Base-by-base conservation (phyloP, 192 early-diverging fungal genomes). In the Dimargaris cristalligena region DNA sequence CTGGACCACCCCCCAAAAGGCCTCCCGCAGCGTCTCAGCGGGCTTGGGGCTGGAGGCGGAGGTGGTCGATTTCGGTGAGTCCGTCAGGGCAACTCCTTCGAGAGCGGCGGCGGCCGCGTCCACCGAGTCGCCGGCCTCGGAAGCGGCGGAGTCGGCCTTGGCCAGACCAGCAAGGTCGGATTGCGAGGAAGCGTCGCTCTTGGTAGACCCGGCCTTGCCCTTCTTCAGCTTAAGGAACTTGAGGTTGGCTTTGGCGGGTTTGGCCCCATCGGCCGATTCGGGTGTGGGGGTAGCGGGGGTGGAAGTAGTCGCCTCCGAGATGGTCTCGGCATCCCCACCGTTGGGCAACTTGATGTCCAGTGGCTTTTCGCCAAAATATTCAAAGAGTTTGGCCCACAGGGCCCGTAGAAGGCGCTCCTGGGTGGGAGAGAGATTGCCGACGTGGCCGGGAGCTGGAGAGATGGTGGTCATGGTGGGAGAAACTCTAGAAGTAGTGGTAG, bases 1-100 rank as follows among this genome's bases (percentile, higher is more conserved):
- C 58, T 69, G 72, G 44, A 80, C 70, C 29, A 77, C 72, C 23
- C 62, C 64, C 78, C 84, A 86, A 60, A 86, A 85, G 11, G 78
- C 74, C 0, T 67, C 68, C 14, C 77, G 73, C 22, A 84, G 72
- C 16, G 71, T 72, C 13, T 47, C 47, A 25, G 33, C 34, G 29
- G 67, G 51, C 3, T 32, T 9, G 9, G 20, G 32, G 49, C 45
- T 41, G 13, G 31, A 52, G 49, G 35, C 31, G 49, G 51, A 67
- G 70, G 44, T 70, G 65, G 6, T 28, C 44, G 8, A n/a, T 38
- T 38, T 16, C 6, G 22, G 28, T 3, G 61, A 68, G 69, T 9
- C 34, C 23, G 3, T 57, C 47, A 1, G 61, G 29, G 1, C 26
- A 16, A 16, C 16, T 41, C 22, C 22, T 9, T 6, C 47, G 13